These are phyloP conservation scores for Neocatenulostroma microsporum DNA, from an alignment of 2,329 filamentous ascomycete genomes.

Conservation along the genomic window DNA sequence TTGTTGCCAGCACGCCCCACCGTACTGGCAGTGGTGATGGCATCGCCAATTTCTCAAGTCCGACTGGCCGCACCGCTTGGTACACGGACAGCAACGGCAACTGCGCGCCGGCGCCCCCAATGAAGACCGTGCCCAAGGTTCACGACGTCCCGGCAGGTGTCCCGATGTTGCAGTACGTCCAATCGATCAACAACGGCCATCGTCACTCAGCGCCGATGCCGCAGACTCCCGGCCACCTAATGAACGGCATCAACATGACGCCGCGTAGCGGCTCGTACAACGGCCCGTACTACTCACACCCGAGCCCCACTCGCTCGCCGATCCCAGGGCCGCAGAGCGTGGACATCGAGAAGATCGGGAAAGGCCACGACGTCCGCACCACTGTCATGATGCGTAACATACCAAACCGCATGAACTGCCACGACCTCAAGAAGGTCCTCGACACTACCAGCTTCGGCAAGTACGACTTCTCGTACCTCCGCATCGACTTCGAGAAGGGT, in stretches of 20 bases:
- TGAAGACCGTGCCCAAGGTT: constrained; percentile 12
- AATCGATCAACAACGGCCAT: constrained; percentile 4
- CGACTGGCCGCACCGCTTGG: constrained; percentile 26
- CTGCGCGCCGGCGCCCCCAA: neutral
- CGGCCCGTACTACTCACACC: constrained; percentile 4
- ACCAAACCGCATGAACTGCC: constrained; percentile 73
- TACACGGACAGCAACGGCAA: constrained; percentile 13
- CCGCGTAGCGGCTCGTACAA: constrained; percentile 13
- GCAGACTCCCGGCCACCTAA: constrained; percentile 3
- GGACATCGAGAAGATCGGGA: constrained; percentile 29
- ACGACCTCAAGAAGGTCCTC: constrained; percentile 62
- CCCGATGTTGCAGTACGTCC: neutral
- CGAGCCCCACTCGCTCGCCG: neutral
- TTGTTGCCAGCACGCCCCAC: constrained; percentile 4
- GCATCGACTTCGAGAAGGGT: constrained; percentile 55
- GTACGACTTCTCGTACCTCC: constrained; percentile 92
- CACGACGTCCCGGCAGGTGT: neutral
- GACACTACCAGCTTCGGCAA: constrained; percentile 71
- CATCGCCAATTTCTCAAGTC: constrained; percentile 9
- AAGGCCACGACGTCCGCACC: constrained; percentile 44
- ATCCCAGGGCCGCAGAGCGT: constrained; percentile 32
- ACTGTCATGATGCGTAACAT: constrained; percentile 86
- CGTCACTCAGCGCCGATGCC: constrained; percentile 8
- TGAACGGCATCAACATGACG: constrained; percentile 3
- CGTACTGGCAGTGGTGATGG: neutral